phyloP scores from a whole-genome alignment of 345 rosid genomes.

The Pugionium cornutum region DNA sequence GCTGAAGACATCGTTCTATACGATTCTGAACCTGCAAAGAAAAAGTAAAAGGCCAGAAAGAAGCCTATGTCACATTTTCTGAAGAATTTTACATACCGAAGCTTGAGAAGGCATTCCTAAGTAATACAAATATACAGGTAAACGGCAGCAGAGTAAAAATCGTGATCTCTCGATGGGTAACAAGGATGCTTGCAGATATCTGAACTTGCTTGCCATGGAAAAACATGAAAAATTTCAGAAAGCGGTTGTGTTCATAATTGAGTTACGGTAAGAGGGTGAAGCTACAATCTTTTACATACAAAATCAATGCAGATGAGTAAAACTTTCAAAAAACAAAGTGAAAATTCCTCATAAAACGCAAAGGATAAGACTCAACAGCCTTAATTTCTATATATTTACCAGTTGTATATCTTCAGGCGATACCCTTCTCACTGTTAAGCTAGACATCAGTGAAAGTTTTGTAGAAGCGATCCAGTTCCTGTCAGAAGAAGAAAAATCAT shows the following conservation, averaged over 20 bases:
- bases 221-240: too few relatives aligned
- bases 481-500: background rate
- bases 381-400: conserved; percentile 45
- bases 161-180: background rate
- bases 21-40: conserved; percentile 75
- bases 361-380: conserved; percentile 1
- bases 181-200: too few relatives aligned
- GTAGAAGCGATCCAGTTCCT: background rate
- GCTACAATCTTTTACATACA: background rate
- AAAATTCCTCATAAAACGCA: background rate
- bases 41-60: background rate
- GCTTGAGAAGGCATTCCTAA: background rate
- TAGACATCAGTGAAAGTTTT: conserved; percentile 4
- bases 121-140: background rate
- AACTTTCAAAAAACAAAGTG: background rate
- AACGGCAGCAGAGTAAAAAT: too few relatives aligned
- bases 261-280: background rate
- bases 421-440: conserved; percentile 22
- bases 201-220: too few relatives aligned
- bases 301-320: background rate
- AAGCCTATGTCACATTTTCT: background rate
- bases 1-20: conserved; percentile 85
- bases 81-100: background rate
- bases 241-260: too few relatives aligned
- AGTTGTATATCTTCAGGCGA: conserved; percentile 45